phyloP scores from a whole-genome alignment of 2,329 filamentous ascomycete species.

The Helotiales sp. region DNA sequence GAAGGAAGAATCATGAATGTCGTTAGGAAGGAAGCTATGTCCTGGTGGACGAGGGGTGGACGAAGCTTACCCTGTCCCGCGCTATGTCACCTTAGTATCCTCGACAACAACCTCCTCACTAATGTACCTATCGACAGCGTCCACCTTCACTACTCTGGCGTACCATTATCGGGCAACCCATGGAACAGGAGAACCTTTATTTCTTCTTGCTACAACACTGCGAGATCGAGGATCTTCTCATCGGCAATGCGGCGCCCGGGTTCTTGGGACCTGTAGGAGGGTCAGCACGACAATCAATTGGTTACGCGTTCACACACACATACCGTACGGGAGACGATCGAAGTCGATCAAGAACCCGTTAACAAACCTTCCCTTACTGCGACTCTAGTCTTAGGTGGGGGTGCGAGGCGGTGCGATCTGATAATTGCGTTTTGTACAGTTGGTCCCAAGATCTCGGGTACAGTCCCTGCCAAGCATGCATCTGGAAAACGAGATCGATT shows the following conservation, averaged over 20 bases:
- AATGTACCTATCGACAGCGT: neutral
- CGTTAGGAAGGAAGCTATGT: too few relatives aligned
- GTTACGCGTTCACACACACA: neutral
- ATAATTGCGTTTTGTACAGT: neutral
- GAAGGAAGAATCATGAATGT: too few relatives aligned
- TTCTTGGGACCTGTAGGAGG: neutral
- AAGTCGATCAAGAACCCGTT: neutral
- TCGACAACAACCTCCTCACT: neutral
- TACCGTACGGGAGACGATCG: neutral
- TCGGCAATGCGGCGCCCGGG: neutral
- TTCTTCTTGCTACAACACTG: neutral
- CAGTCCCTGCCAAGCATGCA: neutral
- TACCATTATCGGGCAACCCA: neutral
- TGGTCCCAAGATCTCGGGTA: neutral
- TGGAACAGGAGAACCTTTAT: neutral
- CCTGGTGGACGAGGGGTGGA: too few relatives aligned
- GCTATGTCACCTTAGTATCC: too few relatives aligned
- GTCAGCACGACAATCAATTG: neutral
- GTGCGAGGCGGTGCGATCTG: too few relatives aligned
- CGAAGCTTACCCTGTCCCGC: too few relatives aligned
- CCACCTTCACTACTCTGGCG: neutral
- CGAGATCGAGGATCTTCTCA: neutral
- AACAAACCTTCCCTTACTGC: too few relatives aligned
- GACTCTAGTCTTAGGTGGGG: too few relatives aligned
- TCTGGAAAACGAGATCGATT: neutral